Evolutionary conservation across 345 rosid species (phyloP).

Genomic region (Eucalyptus curtisii): DNA sequence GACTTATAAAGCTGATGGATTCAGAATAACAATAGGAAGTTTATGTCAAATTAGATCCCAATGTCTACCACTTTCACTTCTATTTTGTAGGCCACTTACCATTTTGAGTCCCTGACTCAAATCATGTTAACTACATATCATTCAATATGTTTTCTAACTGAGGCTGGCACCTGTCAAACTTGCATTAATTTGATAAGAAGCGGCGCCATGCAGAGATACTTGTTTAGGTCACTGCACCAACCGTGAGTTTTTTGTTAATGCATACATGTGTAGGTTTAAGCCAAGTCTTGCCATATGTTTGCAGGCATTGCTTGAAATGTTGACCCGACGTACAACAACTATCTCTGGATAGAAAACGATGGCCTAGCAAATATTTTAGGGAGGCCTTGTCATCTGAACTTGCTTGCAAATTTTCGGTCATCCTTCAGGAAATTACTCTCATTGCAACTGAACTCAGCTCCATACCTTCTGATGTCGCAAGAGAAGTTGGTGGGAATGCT

Average conservation of each 20-base stretch:
- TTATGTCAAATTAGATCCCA: neutral
- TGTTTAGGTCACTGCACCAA: neutral
- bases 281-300: neutral
- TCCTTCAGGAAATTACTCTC: constrained; percentile 84
- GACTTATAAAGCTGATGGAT: neutral
- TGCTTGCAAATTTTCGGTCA: constrained; percentile 79
- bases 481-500: constrained; percentile 78
- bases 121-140: neutral
- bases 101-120: neutral
- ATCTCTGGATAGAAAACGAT: constrained; percentile 60
- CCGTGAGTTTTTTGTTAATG: neutral
- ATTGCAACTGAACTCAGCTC: constrained; percentile 59
- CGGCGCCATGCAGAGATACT: neutral
- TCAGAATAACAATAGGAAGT: neutral
- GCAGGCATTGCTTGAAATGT: constrained; percentile 85
- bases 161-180: neutral
- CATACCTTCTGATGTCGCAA: constrained; percentile 56
- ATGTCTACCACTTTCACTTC: neutral
- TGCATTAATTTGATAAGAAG: neutral
- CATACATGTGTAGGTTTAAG: neutral
- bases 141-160: neutral
- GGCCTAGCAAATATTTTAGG: constrained; percentile 53
- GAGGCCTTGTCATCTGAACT: constrained; percentile 63
- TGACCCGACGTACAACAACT: constrained; percentile 71
- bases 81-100: neutral